phyloP scores from a whole-genome alignment of 257 asterid genomes.

The Primulina huaijiensis region DNA sequence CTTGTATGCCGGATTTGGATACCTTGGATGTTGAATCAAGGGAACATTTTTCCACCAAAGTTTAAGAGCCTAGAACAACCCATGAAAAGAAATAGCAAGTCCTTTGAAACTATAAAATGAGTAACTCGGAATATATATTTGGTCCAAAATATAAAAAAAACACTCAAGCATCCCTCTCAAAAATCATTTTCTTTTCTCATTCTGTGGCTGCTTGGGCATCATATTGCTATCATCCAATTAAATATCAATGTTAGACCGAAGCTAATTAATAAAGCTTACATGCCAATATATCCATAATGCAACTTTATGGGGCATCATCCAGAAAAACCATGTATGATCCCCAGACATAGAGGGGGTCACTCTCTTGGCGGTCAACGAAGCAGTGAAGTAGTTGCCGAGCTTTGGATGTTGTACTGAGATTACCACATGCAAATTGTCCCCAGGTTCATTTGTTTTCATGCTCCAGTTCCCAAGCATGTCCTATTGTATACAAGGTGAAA shows the following conservation, averaged over 20 bases:
- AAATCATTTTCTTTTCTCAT: not conserved
- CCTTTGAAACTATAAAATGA: not conserved
- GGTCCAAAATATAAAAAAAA: not conserved
- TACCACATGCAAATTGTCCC: slow-evolving; percentile 54
- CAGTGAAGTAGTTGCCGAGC: slow-evolving; percentile 89
- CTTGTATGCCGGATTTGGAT: slow-evolving; percentile 49
- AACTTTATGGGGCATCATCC: slow-evolving; percentile 98
- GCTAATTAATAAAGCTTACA: slow-evolving; percentile 39
- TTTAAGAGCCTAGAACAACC: slow-evolving; percentile 56
- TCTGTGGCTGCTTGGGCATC: not conserved
- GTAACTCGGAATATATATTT: not conserved
- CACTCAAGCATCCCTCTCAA: not conserved
- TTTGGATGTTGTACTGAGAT: slow-evolving; percentile 82
- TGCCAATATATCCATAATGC: slow-evolving; percentile 97
- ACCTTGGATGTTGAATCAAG: slow-evolving; percentile 70
- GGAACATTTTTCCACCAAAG: slow-evolving; percentile 87
- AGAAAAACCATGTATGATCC: slow-evolving; percentile 67
- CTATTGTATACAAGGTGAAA: slow-evolving; percentile 34
- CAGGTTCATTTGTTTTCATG: slow-evolving; percentile 63
- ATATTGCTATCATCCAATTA: slow-evolving; percentile 3
- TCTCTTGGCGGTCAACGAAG: slow-evolving; percentile 77
- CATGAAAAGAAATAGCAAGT: not conserved
- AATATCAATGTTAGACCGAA: slow-evolving; percentile 1
- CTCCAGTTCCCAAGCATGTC: slow-evolving; percentile 91
- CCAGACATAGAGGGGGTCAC: slow-evolving; percentile 36